Conservation (phyloP, 169 alveolate species). For the Cryptosporidium meleagridis region DNA sequence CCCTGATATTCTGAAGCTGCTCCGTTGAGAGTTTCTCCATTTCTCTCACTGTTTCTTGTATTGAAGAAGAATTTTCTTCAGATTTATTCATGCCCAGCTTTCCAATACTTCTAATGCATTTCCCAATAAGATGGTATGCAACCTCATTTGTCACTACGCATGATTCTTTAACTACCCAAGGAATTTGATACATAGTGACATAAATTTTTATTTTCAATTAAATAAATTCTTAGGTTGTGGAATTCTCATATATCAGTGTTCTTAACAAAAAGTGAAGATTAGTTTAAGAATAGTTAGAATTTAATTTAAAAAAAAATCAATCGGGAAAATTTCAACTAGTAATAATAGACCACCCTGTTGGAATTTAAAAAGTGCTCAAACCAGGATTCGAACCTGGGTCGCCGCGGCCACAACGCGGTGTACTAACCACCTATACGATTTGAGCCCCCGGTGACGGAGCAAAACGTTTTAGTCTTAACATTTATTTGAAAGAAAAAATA, state of each 20-base stretch:
- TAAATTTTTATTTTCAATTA: background rate
- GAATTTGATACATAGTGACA: constrained; percentile 64
- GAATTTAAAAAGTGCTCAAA: constrained; percentile 49
- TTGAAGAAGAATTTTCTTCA: constrained; percentile 4
- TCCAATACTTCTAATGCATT: constrained; percentile 35
- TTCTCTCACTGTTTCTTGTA: constrained; percentile 15
- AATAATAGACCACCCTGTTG: background rate
- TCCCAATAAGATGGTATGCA: constrained; percentile 60
- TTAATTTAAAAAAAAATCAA: background rate
- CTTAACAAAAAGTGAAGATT: background rate
- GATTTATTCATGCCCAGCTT: background rate
- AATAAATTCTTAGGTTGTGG: background rate
- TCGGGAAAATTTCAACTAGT: background rate
- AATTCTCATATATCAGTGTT: background rate
- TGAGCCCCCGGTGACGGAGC: constrained; percentile 20
- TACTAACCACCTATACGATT: constrained; percentile 77
- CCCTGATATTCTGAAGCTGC: constrained; percentile 49
- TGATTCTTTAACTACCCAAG: constrained; percentile 66
- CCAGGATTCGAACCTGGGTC: constrained; percentile 78
- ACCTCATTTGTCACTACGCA: constrained; percentile 58
- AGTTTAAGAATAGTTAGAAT: background rate
- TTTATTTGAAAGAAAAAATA: background rate
- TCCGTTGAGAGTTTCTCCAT: constrained; percentile 38
- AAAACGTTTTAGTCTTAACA: background rate
- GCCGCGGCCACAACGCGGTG: constrained; percentile 79